These are phyloP conservation scores for Areca catechu DNA, from an alignment of 176 grass and related monocot genomes.

Conservation along the genomic window DNA sequence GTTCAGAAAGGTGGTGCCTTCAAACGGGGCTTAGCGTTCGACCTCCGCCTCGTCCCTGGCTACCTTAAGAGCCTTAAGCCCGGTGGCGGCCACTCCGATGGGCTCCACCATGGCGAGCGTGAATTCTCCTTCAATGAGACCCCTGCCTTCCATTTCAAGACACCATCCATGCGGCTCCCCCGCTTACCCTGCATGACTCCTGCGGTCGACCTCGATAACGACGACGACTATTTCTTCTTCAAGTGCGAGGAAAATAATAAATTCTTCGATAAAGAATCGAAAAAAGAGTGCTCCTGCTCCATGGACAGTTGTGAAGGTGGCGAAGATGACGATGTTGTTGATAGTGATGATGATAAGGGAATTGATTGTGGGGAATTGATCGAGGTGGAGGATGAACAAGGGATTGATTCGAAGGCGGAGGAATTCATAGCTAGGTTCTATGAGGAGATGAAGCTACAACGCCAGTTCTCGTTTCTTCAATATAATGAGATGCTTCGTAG, in stretches of 20 bases:
- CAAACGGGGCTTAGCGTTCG: slow-evolving; percentile 18
- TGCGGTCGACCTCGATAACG: slow-evolving; percentile 12
- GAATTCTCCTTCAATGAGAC: slow-evolving; percentile 91
- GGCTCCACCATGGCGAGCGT: slow-evolving; percentile 44
- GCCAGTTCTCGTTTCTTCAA: slow-evolving; percentile 48
- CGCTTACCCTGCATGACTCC: slow-evolving; percentile 65
- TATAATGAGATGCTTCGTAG: slow-evolving; percentile 73
- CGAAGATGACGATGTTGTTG: slow-evolving; percentile 3
- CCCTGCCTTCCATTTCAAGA: slow-evolving; percentile 59
- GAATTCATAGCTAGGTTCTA: slow-evolving; percentile 80
- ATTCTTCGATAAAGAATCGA: too few species aligned
- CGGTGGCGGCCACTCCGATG: background rate
- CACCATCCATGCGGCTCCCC: slow-evolving; percentile 40
- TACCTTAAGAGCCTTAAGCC: slow-evolving; percentile 30
- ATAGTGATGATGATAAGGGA: background rate
- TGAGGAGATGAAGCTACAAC: slow-evolving; percentile 69
- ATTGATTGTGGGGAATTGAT: background rate
- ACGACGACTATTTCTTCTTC: slow-evolving; percentile 38
- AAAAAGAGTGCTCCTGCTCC: too few species aligned
- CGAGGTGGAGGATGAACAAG: slow-evolving; percentile 18
- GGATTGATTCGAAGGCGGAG: slow-evolving; percentile 69
- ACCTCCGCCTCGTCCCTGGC: background rate
- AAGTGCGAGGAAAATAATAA: background rate
- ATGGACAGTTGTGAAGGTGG: too few species aligned
- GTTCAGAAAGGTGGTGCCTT: slow-evolving; percentile 22